Evolutionary conservation across 2,329 filamentous ascomycete species (phyloP).

Genomic region (Golovinomyces cichoracearum): DNA sequence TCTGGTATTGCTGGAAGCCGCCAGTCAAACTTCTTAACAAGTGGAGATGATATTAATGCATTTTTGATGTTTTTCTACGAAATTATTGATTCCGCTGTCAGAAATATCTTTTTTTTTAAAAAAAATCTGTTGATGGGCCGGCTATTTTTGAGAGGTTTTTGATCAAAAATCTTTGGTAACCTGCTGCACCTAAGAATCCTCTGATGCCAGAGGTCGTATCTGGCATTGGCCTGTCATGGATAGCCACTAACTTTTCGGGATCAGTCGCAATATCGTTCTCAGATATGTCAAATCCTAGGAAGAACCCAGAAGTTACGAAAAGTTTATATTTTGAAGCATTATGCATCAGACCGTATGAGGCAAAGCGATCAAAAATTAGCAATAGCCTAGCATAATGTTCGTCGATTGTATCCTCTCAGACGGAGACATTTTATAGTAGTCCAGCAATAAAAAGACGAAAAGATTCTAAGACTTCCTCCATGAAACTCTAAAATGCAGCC

Average conservation of each 20-base stretch:
- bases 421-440: background rate
- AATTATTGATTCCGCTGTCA: too few relatives aligned
- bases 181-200: background rate
- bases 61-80: too few relatives aligned
- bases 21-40: too few relatives aligned
- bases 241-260: background rate
- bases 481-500: background rate
- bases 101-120: too few relatives aligned
- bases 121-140: too few relatives aligned
- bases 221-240: background rate
- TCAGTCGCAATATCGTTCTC: background rate
- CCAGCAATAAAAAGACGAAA: background rate
- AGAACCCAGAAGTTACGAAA: background rate
- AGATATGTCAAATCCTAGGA: background rate
- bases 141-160: background rate
- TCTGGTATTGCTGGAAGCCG: too few relatives aligned
- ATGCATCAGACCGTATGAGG: background rate
- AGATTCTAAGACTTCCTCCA: background rate
- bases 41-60: too few relatives aligned
- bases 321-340: background rate
- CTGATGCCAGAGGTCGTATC: background rate
- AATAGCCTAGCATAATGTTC: background rate
- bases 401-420: background rate
- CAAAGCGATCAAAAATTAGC: background rate
- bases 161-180: background rate